Evolutionary conservation across 2,329 filamentous ascomycete genomes (phyloP), one percentile per base, ranked within the genome.

Genomic region (Hymenoscyphus salicellus): DNA sequence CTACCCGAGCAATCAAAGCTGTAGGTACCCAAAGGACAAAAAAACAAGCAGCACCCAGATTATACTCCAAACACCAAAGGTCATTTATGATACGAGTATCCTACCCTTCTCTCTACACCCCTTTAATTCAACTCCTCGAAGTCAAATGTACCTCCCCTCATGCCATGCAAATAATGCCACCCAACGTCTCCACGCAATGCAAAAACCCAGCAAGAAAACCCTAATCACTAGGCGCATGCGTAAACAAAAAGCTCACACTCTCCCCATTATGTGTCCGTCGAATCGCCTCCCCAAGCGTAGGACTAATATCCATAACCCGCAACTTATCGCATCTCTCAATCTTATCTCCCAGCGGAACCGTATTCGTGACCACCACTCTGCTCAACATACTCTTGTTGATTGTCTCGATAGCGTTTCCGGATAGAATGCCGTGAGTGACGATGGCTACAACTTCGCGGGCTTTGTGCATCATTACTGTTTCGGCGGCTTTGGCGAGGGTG

Each of bases 371-470:
- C 16, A 97, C 92, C 43, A 97, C 81, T 72, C 89, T 88, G 71
- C 86, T 87, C 70, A 96, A 80, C 75, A 87, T 84, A 73, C 91
- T 92, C 70, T 85, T 84, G 78, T 96, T 96, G 78, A 73, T 57
- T 1, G 70, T 73, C 72, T 96, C 89, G 64, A 96, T 94, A 55
- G 93, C 93, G 70, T 91, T 92, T 60, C 93, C 93, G 69, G 89
- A 93, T 60, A 98, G 81, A 65, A 97, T 96, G 41, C 93, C 93
- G 75, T 97, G 94, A 0, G 94, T 97, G 65, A 98, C 95, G 70
- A 98, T 96, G 28, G 95, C 95, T 68, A 96, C 92, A 43, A 96
- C 93, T 75, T 96, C 88, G 70, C 87, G 87, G 1, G 95, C 94
- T 36, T 92, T 92, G 74, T 97, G 89, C 72, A 92, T 85, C 77